Percentiles rank a stretch among this genome's conserved stretches.
Conservation (phyloP, 164 flowering plant genomes). For the Akebia trifoliata region DNA sequence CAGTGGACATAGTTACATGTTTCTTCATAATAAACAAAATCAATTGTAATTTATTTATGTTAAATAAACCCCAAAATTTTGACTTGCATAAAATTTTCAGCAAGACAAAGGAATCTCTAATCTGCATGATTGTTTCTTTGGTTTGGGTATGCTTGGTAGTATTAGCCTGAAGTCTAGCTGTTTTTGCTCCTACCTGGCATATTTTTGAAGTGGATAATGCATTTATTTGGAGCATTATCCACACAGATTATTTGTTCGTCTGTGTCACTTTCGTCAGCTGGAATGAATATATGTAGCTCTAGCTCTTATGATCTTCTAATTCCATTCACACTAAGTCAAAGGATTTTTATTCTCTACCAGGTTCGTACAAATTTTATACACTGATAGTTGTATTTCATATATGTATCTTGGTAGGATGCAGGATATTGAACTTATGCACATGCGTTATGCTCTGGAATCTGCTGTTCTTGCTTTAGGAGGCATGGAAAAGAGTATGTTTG, state of each 20-base stretch:
- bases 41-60: neutral
- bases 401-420: constrained; percentile 54
- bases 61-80: neutral
- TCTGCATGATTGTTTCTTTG: neutral
- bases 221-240: neutral
- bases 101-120: neutral
- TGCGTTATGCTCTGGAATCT: constrained; percentile 90
- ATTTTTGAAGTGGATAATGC: no score
- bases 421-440: constrained; percentile 95
- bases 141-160: neutral
- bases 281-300: neutral
- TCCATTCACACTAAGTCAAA: neutral
- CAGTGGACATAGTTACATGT: no score
- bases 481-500: constrained; percentile 49
- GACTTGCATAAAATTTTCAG: neutral
- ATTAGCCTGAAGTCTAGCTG: neutral
- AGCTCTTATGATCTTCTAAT: neutral
- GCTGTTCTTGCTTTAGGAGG: constrained; percentile 79
- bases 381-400: constrained; percentile 8
- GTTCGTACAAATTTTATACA: neutral
- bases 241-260: neutral
- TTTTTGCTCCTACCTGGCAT: no score
- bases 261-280: neutral
- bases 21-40: no score
- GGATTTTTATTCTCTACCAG: neutral